Evolutionary conservation across 2,329 filamentous ascomycete genomes (phyloP).

Genomic region (Epichloe aotearoae): DNA sequence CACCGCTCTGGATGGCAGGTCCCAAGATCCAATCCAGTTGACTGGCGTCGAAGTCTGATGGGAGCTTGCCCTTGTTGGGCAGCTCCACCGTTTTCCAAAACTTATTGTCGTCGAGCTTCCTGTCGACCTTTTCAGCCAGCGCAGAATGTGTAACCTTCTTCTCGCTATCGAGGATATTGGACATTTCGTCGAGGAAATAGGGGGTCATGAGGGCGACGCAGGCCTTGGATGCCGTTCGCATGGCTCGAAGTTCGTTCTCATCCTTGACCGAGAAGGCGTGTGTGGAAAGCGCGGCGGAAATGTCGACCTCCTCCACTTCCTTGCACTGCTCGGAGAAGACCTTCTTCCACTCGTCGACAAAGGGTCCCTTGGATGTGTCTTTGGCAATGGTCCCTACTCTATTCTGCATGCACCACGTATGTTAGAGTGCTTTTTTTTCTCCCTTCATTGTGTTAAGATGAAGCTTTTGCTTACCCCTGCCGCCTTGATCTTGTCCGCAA

Average conservation of each 20-base stretch:
- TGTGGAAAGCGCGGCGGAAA: constrained; percentile 66
- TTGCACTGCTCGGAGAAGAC: constrained; percentile 64
- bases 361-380: constrained; percentile 73
- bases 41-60: constrained; percentile 70
- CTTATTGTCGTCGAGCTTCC: constrained; percentile 83
- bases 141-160: constrained; percentile 90
- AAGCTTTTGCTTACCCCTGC: constrained; percentile 53
- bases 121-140: constrained; percentile 75
- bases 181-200: constrained; percentile 98
- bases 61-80: constrained; percentile 60
- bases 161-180: constrained; percentile 84
- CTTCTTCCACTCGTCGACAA: constrained; percentile 94
- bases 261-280: constrained; percentile 87
- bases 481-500: constrained; percentile 74
- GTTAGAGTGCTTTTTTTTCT: neutral
- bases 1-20: constrained; percentile 86
- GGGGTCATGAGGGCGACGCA: constrained; percentile 95
- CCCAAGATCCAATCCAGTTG: constrained; percentile 92
- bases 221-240: constrained; percentile 87
- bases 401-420: constrained; percentile 38
- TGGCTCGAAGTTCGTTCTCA: constrained; percentile 82
- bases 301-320: constrained; percentile 79
- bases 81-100: constrained; percentile 77
- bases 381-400: constrained; percentile 82
- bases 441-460: too few relatives aligned